Evolutionary conservation across 2,329 filamentous ascomycete species (phyloP).

Genomic region (Mycosphaerelloides madeirae): DNA sequence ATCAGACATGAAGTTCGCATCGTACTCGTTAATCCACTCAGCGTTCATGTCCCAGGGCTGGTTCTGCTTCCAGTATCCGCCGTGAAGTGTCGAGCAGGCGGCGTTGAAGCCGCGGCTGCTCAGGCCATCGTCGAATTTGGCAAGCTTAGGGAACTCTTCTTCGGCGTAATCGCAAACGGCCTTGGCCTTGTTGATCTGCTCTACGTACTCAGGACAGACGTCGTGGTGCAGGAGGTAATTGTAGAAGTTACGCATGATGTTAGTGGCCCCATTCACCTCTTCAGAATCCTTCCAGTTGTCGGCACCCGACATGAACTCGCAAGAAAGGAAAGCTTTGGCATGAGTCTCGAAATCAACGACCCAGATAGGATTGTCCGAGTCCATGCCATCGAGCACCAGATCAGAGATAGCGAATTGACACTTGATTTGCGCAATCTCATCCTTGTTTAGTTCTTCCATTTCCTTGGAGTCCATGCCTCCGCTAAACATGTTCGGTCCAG

Average conservation of each 20-base stretch:
- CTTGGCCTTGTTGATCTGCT: constrained; percentile 63
- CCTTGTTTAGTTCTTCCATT: constrained; percentile 44
- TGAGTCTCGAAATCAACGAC: constrained; percentile 75
- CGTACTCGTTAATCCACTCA: constrained; percentile 26
- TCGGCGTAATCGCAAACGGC: constrained; percentile 62
- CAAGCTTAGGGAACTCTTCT: constrained; percentile 60
- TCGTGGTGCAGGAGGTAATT: constrained; percentile 80
- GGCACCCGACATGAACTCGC: constrained; percentile 29
- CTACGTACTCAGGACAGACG: constrained; percentile 75
- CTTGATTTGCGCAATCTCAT: constrained; percentile 55
- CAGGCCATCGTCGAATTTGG: constrained; percentile 49
- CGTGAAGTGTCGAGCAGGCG: constrained; percentile 67
- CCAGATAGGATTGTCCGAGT: constrained; percentile 54
- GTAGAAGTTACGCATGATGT: constrained; percentile 77
- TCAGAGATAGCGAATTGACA: constrained; percentile 42
- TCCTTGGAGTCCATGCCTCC: constrained; percentile 35
- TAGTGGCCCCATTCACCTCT: constrained; percentile 55
- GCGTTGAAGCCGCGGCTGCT: constrained; percentile 72
- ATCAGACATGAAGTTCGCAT: constrained; percentile 36
- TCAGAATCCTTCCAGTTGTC: constrained; percentile 53
- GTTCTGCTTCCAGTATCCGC: constrained; percentile 43
- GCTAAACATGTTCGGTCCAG: constrained; percentile 57
- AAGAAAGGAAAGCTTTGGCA: constrained; percentile 65
- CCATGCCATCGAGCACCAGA: constrained; percentile 38
- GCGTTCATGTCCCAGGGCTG: constrained; percentile 8